Conservation (phyloP, 78 protist genomes). For the Speleostelium caveatum region DNA sequence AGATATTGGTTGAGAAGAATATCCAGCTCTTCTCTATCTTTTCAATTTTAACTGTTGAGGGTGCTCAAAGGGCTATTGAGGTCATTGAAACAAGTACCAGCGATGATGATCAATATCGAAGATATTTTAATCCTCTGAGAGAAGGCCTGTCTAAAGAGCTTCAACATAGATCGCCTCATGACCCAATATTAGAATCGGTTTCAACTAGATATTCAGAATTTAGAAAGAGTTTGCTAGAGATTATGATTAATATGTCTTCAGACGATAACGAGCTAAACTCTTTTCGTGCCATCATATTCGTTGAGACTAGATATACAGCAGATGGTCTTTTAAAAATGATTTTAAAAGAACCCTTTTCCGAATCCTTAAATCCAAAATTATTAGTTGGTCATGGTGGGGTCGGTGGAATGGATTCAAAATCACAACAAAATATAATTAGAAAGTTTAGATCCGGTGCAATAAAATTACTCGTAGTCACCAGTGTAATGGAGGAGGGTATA, state of each 20-base stretch:
- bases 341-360: neutral
- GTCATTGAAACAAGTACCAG: too few relatives aligned
- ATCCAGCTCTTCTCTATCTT: neutral
- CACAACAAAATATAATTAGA: constrained; percentile 5
- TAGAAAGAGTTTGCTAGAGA: too few relatives aligned
- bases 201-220: too few relatives aligned
- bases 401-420: constrained; percentile 46
- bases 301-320: constrained; percentile 7
- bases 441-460: constrained; percentile 23
- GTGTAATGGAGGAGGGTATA: constrained; percentile 80
- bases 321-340: neutral
- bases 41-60: neutral
- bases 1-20: neutral
- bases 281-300: constrained; percentile 8
- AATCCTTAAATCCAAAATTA: neutral
- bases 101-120: too few relatives aligned
- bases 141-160: too few relatives aligned
- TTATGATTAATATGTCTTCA: too few relatives aligned
- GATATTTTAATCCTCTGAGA: too few relatives aligned
- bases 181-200: too few relatives aligned
- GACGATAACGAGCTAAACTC: too few relatives aligned
- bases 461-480: constrained; percentile 51
- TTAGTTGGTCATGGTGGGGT: constrained; percentile 24
- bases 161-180: too few relatives aligned
- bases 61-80: neutral